Conservation (phyloP, 768 basidiomycete species). For the Ramaria rubella region DNA sequence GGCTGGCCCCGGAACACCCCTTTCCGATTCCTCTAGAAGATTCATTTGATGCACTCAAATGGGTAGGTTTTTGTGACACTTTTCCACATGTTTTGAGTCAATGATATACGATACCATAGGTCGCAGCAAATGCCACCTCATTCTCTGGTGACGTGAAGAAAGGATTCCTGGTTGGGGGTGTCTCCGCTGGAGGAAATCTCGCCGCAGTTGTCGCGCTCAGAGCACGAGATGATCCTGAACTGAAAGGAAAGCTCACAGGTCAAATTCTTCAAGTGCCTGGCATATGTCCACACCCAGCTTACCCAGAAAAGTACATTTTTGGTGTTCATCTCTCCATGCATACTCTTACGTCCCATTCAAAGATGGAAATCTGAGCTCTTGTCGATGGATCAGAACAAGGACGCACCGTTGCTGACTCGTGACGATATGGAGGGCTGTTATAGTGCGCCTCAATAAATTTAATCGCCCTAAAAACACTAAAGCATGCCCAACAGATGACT, state of each 20-base stretch:
- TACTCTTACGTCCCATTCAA: neutral
- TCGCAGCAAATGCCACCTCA: slow-evolving; percentile 1
- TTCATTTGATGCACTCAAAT: slow-evolving; percentile 20
- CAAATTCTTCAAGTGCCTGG: slow-evolving; percentile 19
- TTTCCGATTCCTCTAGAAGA: slow-evolving; percentile 21
- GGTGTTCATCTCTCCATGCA: neutral
- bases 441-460: too few species aligned
- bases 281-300: slow-evolving; percentile 15
- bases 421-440: too few species aligned
- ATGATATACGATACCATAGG: too few species aligned
- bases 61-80: slow-evolving; percentile 14
- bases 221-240: slow-evolving; percentile 19
- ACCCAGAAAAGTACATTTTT: slow-evolving; percentile 18
- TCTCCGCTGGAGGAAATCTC: too few species aligned
- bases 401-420: slow-evolving; percentile 18
- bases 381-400: slow-evolving; percentile 17
- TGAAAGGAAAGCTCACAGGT: slow-evolving; percentile 19
- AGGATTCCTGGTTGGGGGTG: slow-evolving; percentile 16
- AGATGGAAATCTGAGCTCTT: slow-evolving; percentile 18
- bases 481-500: too few species aligned
- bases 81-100: neutral
- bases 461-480: too few species aligned
- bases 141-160: slow-evolving; percentile 17
- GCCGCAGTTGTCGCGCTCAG: slow-evolving; percentile 18
- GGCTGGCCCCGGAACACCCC: slow-evolving; percentile 23